phyloP scores from a whole-genome alignment of 306 rosid genomes.

The Biancaea sappan region DNA sequence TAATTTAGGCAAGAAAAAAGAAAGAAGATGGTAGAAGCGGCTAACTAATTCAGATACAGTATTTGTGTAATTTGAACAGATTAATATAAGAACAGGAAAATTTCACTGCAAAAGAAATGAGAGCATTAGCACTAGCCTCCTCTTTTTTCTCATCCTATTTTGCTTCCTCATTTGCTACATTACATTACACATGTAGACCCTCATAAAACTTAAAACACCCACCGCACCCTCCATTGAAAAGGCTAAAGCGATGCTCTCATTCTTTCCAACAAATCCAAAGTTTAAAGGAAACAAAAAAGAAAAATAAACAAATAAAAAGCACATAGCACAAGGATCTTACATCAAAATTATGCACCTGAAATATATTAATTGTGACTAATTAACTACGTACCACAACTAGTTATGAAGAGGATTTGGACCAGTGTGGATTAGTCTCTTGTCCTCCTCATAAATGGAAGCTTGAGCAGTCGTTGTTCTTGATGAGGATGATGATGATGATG shows the following conservation, averaged over 20 bases:
- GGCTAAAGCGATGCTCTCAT: slow-evolving; percentile 78
- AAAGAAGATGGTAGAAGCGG: slow-evolving; percentile 2
- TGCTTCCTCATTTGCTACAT: slow-evolving; percentile 28
- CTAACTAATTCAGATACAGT: slow-evolving; percentile 37
- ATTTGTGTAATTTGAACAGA: slow-evolving; percentile 16
- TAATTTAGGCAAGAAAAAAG: too few relatives aligned
- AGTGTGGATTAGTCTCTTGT: slow-evolving; percentile 74
- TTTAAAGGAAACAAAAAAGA: background rate
- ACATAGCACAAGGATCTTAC: slow-evolving; percentile 32
- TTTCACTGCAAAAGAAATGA: slow-evolving; percentile 48
- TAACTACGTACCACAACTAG: slow-evolving; percentile 48
- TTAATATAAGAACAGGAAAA: background rate
- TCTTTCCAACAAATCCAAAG: slow-evolving; percentile 40
- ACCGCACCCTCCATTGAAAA: slow-evolving; percentile 43
- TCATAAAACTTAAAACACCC: too few relatives aligned
- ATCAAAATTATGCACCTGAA: slow-evolving; percentile 21
- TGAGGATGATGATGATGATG: background rate
- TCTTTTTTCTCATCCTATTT: slow-evolving; percentile 21
- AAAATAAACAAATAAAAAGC: background rate
- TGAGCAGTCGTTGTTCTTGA: slow-evolving; percentile 29
- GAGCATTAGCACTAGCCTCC: slow-evolving; percentile 78
- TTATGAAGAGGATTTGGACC: slow-evolving; percentile 98
- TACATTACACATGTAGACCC: background rate
- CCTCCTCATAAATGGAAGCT: slow-evolving; percentile 49
- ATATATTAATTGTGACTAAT: too few relatives aligned